phyloP scores from a whole-genome alignment of 305 asterid genomes.

The Fraxinus velutina region DNA sequence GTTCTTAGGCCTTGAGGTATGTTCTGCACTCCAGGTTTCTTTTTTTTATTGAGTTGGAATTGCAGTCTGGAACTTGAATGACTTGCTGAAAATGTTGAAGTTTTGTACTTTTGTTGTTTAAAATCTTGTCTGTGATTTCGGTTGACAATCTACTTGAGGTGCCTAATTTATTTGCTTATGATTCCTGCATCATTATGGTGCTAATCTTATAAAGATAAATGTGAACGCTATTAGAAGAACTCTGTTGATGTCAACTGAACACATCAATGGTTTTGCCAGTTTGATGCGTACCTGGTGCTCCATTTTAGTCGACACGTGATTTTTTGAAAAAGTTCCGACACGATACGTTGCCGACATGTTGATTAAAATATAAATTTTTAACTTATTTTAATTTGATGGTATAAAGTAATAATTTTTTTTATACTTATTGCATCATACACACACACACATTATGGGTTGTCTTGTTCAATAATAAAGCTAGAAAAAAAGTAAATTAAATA shows the following conservation, averaged over 20 bases:
- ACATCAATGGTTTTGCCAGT: slow-evolving; percentile 17
- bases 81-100: slow-evolving; percentile 14
- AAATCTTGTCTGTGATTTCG: slow-evolving; percentile 4
- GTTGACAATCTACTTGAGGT: slow-evolving; percentile 1
- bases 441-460: too few relatives aligned
- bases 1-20: slow-evolving; percentile 95
- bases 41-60: background rate
- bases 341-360: too few relatives aligned
- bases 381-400: too few relatives aligned
- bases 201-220: background rate
- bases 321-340: too few relatives aligned
- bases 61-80: slow-evolving; percentile 15
- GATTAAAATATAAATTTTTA: too few relatives aligned
- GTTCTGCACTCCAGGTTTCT: background rate
- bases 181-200: background rate
- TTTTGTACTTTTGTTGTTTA: slow-evolving; percentile 1
- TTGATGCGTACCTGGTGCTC: slow-evolving; percentile 2
- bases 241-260: slow-evolving; percentile 8
- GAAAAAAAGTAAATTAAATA: too few relatives aligned
- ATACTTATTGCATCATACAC: too few relatives aligned
- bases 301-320: background rate
- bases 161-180: slow-evolving; percentile 3
- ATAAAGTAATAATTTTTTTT: too few relatives aligned
- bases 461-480: too few relatives aligned
- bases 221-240: background rate